Evolutionary conservation across 768 basidiomycete genomes (phyloP).

Genomic region (Tremella mesenterica): DNA sequence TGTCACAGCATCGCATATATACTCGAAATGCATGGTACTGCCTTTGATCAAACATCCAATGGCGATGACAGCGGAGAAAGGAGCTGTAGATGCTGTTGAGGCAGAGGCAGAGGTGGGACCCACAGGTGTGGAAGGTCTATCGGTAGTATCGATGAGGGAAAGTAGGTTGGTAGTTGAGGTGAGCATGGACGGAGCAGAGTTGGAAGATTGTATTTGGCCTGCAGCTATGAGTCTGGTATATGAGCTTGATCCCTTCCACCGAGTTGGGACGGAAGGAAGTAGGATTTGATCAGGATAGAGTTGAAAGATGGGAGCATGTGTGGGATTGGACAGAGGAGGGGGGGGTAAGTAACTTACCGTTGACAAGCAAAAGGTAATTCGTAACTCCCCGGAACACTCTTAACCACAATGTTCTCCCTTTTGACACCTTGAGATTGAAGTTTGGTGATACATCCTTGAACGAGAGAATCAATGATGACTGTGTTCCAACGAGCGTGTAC

Average conservation of each 20-base stretch:
- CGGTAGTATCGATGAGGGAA: constrained; percentile 49
- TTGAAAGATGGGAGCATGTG: background rate
- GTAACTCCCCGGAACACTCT: constrained; percentile 89
- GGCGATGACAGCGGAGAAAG: constrained; percentile 93
- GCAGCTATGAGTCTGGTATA: constrained; percentile 72
- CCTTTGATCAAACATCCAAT: constrained; percentile 98
- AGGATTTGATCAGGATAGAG: background rate
- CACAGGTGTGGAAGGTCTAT: constrained; percentile 48
- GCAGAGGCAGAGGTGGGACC: constrained; percentile 26
- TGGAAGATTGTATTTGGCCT: constrained; percentile 68
- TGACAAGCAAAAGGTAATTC: constrained; percentile 81
- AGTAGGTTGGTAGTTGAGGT: constrained; percentile 50
- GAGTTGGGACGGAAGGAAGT: no score
- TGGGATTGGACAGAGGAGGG: background rate
- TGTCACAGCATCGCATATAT: constrained; percentile 88
- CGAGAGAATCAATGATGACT: constrained; percentile 70
- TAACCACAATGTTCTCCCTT: constrained; percentile 77
- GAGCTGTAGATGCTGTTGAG: constrained; percentile 42
- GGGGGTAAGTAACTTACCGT: constrained; percentile 52
- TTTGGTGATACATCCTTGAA: constrained; percentile 68
- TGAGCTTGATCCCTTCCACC: background rate
- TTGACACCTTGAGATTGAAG: constrained; percentile 79
- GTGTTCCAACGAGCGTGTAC: constrained; percentile 97
- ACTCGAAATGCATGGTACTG: constrained; percentile 97
- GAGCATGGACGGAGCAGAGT: constrained; percentile 71